Evolutionary conservation across 176 grass and related monocot genomes (phyloP), one percentile per base, ranked within the genome.

Genomic region (Sorghum bicolor): DNA sequence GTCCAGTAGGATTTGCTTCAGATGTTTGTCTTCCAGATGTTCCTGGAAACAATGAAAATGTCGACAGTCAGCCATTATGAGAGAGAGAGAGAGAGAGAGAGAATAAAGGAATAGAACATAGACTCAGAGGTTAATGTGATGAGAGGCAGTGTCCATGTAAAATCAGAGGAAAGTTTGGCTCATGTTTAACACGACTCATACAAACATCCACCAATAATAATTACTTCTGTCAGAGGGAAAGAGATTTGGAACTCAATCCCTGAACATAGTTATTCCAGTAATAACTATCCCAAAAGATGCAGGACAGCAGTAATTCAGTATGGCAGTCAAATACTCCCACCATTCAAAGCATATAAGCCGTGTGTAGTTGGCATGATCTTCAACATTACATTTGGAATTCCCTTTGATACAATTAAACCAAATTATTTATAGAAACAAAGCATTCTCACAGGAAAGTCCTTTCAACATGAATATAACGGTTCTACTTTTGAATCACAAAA

Each of bases 1-100:
- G 16, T 98, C 89, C 31, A 93, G 64, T 58, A 98, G 70, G 80
- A 95, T 90, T 72, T 87, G 73, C 53, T 85, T 91, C 34, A 98
- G 84, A 85, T 98, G 72, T 52, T 95, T 98, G 70, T 98, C 92
- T 72, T 98, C 89, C n/a, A 95, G 69, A 86, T 95, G 90, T 86
- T 93, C 86, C 88, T 92, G 57, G 28, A 72, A 78, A 80, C 15
- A 91, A 78, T 47, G 47, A 76, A 53, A 75, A 70, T 19, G 15
- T n/a, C 8, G 26, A 77, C 0, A 19, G 25, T 67, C 5, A 71
- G 34, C 10, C 37, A 26, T 25, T 72, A 50, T 44, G 25, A 75
- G 36, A 26, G 14, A 8, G 52, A 8, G 31, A 64, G 39, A 0
- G 1, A 50, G 36, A 7, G 47, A 50, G 47, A 62, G 22, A 16